Conservation (phyloP, 1,284 basidiomycete genomes). For the Melampsora larici-populina region DNA sequence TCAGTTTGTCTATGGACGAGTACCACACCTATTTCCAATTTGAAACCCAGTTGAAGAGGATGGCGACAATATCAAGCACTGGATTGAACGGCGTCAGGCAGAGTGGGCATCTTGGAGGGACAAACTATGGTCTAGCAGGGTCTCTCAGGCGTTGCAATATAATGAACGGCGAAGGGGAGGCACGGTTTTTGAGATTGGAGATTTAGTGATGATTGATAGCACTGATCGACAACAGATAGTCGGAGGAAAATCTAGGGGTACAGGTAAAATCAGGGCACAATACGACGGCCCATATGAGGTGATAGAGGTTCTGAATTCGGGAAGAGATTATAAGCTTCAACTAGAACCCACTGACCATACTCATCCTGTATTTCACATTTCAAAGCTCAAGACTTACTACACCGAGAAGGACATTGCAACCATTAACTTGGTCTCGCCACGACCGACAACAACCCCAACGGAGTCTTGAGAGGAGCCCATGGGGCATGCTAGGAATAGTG, state of each 20-base stretch:
- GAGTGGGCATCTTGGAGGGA: neutral
- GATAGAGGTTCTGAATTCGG: neutral
- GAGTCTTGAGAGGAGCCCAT: too few species aligned
- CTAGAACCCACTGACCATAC: neutral
- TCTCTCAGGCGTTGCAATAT: neutral
- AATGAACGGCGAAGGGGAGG: neutral
- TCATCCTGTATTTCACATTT: too few species aligned
- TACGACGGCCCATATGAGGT: constrained; percentile 3
- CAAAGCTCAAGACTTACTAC: too few species aligned
- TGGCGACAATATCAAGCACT: neutral
- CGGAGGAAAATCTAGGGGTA: neutral
- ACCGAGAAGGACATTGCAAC: too few species aligned
- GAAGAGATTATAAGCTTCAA: neutral
- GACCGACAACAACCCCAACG: too few species aligned
- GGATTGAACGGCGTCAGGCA: neutral
- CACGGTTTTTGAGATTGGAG: neutral
- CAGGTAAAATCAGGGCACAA: neutral
- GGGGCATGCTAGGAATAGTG: too few species aligned
- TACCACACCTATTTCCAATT: neutral
- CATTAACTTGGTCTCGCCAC: too few species aligned
- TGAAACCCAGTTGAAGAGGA: neutral
- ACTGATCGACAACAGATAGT: neutral
- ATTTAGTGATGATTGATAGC: neutral
- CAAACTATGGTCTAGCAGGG: neutral
- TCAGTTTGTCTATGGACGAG: too few species aligned